Percentiles rank a stretch among this genome's conserved stretches.
Conservation (phyloP, 2,329 filamentous ascomycete species). For the Rachicladosporium sp. region DNA sequence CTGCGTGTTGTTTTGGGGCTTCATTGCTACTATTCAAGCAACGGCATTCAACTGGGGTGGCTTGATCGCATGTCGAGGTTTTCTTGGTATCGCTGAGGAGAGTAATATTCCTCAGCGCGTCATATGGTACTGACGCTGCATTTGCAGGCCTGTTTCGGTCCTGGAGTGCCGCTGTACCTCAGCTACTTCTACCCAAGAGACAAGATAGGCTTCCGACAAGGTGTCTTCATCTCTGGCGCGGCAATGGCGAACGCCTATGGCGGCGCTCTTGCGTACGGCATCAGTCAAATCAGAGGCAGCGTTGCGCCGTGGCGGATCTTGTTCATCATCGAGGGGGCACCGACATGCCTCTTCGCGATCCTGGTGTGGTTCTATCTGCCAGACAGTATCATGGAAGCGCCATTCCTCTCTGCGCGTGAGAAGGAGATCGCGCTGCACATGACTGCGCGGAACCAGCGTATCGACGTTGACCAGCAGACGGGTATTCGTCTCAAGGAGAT, state of each 20-base stretch:
- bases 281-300: constrained; percentile 45
- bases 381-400: constrained; percentile 38
- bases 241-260: constrained; percentile 72
- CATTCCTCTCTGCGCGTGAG: constrained; percentile 44
- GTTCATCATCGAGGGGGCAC: constrained; percentile 52
- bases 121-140: too few species aligned
- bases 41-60: constrained; percentile 32
- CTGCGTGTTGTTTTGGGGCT: constrained; percentile 33
- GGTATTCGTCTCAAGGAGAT: constrained; percentile 36
- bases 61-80: constrained; percentile 37
- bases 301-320: constrained; percentile 51
- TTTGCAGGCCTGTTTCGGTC: constrained; percentile 18
- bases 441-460: constrained; percentile 8
- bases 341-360: constrained; percentile 43
- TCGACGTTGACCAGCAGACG: constrained; percentile 25
- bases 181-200: constrained; percentile 50
- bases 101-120: too few species aligned
- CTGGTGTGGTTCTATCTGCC: constrained; percentile 44
- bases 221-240: constrained; percentile 41
- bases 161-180: constrained; percentile 49
- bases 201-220: constrained; percentile 44
- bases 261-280: constrained; percentile 51
- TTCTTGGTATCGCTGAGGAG: constrained; percentile 29
- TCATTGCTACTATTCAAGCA: constrained; percentile 36
- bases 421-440: constrained; percentile 41